phyloP scores from a whole-genome alignment of 2,329 filamentous ascomycete genomes.

The Pseudocercospora macadamiae region DNA sequence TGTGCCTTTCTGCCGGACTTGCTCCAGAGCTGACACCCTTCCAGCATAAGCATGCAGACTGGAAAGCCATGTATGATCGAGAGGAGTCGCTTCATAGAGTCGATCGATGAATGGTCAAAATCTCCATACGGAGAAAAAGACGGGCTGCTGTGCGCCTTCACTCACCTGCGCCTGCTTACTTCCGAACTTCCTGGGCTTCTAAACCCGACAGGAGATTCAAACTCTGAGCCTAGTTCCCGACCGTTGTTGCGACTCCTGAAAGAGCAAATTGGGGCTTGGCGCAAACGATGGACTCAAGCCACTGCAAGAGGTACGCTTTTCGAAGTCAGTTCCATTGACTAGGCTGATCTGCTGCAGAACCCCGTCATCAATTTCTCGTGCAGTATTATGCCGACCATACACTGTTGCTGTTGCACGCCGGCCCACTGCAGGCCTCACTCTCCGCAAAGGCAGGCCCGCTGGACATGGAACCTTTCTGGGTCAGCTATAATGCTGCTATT shows the following conservation, averaged over 20 bases:
- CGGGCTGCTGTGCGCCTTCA: conserved; percentile 43
- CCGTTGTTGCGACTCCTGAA: background rate
- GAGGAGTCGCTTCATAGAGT: conserved; percentile 42
- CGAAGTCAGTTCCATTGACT: background rate
- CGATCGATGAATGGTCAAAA: conserved; percentile 42
- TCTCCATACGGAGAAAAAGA: conserved; percentile 40
- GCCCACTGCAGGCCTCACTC: conserved; percentile 38
- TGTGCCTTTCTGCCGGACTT: conserved; percentile 9
- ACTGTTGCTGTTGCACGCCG: conserved; percentile 43
- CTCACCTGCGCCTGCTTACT: conserved; percentile 42
- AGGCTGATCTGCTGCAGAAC: background rate
- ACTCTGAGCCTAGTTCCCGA: background rate
- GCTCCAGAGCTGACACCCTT: background rate
- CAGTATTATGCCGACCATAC: conserved; percentile 46
- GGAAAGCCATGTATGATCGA: conserved; percentile 51
- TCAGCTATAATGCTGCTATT: conserved; percentile 39
- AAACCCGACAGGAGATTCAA: conserved; percentile 3
- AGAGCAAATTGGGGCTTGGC: background rate
- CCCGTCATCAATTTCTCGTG: conserved; percentile 43
- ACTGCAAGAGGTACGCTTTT: background rate
- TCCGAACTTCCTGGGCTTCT: conserved; percentile 39
- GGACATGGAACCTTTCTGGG: conserved; percentile 32
- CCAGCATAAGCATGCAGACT: conserved; percentile 46
- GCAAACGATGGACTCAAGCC: background rate
- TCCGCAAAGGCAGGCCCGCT: conserved; percentile 31